phyloP scores from a whole-genome alignment of 2,329 filamentous ascomycete genomes.

The Pseudogymnoascus sp. region DNA sequence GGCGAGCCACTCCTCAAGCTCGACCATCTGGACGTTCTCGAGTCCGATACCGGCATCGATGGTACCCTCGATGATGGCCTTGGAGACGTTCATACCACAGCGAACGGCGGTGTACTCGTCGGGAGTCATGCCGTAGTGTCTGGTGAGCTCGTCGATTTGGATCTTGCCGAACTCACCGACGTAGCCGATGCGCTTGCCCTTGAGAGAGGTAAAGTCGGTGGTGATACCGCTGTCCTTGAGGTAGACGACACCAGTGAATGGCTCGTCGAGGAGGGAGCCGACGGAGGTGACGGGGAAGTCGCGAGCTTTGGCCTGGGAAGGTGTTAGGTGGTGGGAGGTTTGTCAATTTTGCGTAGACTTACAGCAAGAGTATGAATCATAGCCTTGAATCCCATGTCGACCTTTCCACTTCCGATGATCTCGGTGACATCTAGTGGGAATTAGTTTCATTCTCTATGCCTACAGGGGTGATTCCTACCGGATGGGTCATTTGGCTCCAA shows the following conservation, averaged over 20 bases:
- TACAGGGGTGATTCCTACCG: constrained; percentile 33
- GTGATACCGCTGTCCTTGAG: constrained; percentile 68
- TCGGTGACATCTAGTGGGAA: constrained; percentile 60
- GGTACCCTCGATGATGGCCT: constrained; percentile 62
- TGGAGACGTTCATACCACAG: constrained; percentile 74
- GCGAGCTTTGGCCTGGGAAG: constrained; percentile 60
- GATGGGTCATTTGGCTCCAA: constrained; percentile 73
- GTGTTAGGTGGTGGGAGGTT: constrained; percentile 10
- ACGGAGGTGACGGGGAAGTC: constrained; percentile 65
- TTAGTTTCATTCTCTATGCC: neutral
- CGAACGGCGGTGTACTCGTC: constrained; percentile 67
- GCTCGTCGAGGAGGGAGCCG: constrained; percentile 68
- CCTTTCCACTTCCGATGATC: constrained; percentile 68
- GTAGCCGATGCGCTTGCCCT: constrained; percentile 70
- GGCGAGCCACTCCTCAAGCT: constrained; percentile 67
- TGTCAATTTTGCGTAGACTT: constrained; percentile 20
- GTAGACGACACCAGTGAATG: constrained; percentile 72
- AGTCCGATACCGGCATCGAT: constrained; percentile 71
- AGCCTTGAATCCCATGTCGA: constrained; percentile 73
- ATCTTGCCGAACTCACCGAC: constrained; percentile 78
- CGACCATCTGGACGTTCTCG: constrained; percentile 78
- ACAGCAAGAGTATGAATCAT: constrained; percentile 77
- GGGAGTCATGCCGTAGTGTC: constrained; percentile 66
- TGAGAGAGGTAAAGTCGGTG: constrained; percentile 63
- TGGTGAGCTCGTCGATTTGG: constrained; percentile 73